A percentile compares a stretch with the other conserved stretches of the same genome.
These are phyloP conservation scores for Phaeosphaeriaceae sp. DNA, from an alignment of 2,329 filamentous ascomycete genomes.

Conservation along the genomic window DNA sequence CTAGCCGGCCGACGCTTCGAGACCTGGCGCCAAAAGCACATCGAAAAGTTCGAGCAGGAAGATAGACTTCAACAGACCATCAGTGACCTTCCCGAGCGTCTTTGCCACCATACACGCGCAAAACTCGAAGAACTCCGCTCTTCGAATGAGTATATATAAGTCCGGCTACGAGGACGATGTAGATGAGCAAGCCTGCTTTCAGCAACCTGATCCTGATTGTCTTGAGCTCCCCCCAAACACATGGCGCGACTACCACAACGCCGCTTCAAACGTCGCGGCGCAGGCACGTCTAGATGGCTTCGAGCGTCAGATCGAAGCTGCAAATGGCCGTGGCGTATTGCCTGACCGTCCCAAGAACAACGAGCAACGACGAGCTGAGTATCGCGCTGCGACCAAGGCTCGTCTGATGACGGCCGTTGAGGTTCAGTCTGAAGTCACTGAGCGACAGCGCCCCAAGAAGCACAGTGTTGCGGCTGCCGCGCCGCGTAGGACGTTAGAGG, in stretches of 20 bases:
- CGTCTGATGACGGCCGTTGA: too few species aligned
- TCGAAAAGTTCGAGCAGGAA: neutral
- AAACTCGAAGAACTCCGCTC: neutral
- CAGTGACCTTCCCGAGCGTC: neutral
- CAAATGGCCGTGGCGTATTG: neutral
- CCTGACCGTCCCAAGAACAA: too few species aligned
- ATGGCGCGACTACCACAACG: neutral
- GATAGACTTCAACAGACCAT: neutral
- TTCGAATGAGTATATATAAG: neutral
- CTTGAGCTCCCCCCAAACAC: neutral
- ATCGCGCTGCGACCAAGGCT: too few species aligned
- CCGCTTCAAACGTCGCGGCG: neutral
- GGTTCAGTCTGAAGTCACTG: too few species aligned
- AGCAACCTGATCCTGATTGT: neutral
- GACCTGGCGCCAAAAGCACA: constrained; percentile 5
- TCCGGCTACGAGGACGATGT: neutral
- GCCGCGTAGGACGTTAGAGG: too few species aligned
- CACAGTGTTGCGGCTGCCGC: too few species aligned
- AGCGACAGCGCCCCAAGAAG: too few species aligned
- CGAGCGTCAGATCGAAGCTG: neutral
- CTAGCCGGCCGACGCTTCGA: constrained; percentile 1
- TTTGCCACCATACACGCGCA: neutral
- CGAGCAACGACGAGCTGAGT: too few species aligned
- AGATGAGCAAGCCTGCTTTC: neutral
- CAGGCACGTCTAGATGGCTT: neutral